Evolutionary conservation across 257 asterid species (phyloP).

Genomic region (Solanum ahanhuiri): DNA sequence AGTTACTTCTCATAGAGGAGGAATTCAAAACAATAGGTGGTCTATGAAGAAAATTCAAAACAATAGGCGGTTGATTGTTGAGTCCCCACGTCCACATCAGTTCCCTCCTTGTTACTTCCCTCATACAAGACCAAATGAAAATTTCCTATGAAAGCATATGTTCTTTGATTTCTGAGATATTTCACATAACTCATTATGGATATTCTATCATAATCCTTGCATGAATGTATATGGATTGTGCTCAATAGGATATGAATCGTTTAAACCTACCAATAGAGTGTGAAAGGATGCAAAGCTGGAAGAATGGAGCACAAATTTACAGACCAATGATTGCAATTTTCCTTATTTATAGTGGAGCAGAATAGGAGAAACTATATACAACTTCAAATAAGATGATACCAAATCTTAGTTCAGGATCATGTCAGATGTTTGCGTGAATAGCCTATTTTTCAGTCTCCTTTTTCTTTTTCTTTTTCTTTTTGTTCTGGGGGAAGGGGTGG

Average conservation of each 20-base stretch:
- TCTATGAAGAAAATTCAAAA: not conserved
- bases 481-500: not conserved
- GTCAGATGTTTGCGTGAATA: not conserved
- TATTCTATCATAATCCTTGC: not conserved
- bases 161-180: not conserved
- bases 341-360: not conserved
- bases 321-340: not conserved
- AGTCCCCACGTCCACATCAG: not conserved
- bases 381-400: not conserved
- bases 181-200: not conserved
- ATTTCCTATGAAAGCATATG: not conserved
- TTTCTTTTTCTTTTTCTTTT: not conserved
- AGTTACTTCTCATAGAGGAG: not conserved
- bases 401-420: not conserved
- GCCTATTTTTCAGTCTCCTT: not conserved
- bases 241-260: not conserved
- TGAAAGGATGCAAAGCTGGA: not conserved
- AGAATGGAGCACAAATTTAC: not conserved
- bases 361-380: not conserved
- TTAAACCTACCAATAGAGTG: not conserved
- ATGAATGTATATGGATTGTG: not conserved
- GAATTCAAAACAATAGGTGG: not conserved
- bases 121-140: not conserved
- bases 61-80: not conserved
- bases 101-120: not conserved